These are phyloP conservation scores for Arxiozyma heterogenica DNA, from an alignment of 1,139 yeast species.

Conservation along the genomic window DNA sequence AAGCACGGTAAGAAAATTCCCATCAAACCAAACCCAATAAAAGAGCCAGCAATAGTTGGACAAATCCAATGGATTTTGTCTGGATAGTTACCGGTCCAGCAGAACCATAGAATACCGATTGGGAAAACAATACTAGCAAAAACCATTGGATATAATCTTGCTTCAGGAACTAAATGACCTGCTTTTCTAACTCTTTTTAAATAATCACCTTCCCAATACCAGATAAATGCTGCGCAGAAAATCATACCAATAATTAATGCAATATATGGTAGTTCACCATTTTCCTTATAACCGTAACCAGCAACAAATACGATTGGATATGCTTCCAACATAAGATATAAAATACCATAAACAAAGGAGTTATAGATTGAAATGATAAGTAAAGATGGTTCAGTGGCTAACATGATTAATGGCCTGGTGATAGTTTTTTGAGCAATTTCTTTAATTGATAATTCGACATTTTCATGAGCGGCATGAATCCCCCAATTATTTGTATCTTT, in stretches of 20 bases:
- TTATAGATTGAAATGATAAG: conserved; percentile 62
- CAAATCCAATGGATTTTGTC: conserved; percentile 70
- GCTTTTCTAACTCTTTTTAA: conserved; percentile 36
- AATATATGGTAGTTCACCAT: conserved; percentile 51
- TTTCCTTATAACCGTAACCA: conserved; percentile 43
- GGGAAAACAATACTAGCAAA: conserved; percentile 62
- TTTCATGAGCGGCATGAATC: conserved; percentile 76
- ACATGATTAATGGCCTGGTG: conserved; percentile 60
- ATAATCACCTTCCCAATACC: conserved; percentile 34
- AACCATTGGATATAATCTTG: conserved; percentile 67
- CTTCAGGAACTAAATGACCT: conserved; percentile 64
- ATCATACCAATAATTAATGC: conserved; percentile 54
- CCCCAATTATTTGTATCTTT: conserved; percentile 63
- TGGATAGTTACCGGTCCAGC: conserved; percentile 75
- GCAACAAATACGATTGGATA: conserved; percentile 63
- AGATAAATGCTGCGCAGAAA: conserved; percentile 43
- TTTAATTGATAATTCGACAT: conserved; percentile 47
- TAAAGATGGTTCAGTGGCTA: conserved; percentile 64
- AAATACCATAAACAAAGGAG: conserved; percentile 76
- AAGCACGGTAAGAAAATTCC: conserved; percentile 69
- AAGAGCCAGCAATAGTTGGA: conserved; percentile 67
- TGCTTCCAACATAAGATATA: conserved; percentile 69
- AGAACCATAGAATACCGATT: conserved; percentile 72
- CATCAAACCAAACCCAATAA: conserved; percentile 67
- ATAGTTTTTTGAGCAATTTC: conserved; percentile 64